Percentiles rank a stretch among this genome's conserved stretches.
These are phyloP conservation scores for Magnolia sinica DNA, from an alignment of 164 flowering plant genomes.

Conservation along the genomic window DNA sequence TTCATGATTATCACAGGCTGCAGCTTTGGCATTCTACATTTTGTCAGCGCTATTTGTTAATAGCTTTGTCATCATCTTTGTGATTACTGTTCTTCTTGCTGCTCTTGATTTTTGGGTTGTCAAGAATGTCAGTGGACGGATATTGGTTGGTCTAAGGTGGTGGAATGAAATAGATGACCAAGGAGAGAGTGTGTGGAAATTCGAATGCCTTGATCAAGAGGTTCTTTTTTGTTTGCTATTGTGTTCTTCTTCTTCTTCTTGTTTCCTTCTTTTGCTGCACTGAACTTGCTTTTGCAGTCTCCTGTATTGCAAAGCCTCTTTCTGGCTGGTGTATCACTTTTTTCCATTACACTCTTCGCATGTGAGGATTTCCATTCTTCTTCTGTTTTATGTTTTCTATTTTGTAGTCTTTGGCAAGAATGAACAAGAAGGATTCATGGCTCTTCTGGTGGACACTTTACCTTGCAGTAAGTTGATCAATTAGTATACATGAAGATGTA, in stretches of 20 bases:
- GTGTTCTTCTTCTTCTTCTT: background rate
- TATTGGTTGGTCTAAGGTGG: constrained; percentile 95
- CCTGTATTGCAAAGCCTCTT: background rate
- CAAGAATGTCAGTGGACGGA: constrained; percentile 94
- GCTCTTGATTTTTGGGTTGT: constrained; percentile 99
- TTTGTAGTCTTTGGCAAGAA: constrained; percentile 77
- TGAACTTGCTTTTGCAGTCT: background rate
- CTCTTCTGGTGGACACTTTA: constrained; percentile 98
- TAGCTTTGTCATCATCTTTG: constrained; percentile 90
- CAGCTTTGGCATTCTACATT: constrained; percentile 87
- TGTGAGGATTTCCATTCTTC: no score
- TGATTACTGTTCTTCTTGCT: constrained; percentile 83
- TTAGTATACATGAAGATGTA: background rate
- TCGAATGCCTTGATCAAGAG: constrained; percentile 95
- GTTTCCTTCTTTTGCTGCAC: background rate
- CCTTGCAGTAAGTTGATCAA: constrained; percentile 56
- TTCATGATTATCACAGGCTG: constrained; percentile 50
- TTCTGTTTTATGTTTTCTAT: constrained; percentile 8
- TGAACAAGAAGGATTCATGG: constrained; percentile 99
- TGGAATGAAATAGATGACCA: constrained; percentile 94
- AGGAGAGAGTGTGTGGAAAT: constrained; percentile 96
- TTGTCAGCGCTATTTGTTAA: constrained; percentile 74
- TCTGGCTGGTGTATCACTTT: background rate
- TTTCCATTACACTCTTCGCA: background rate
- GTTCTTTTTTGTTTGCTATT: constrained; percentile 25